Evolutionary conservation across 192 early-diverging fungal genomes (phyloP), one percentile per base, ranked within the genome.

Genomic region (Funneliformis geosporum): DNA sequence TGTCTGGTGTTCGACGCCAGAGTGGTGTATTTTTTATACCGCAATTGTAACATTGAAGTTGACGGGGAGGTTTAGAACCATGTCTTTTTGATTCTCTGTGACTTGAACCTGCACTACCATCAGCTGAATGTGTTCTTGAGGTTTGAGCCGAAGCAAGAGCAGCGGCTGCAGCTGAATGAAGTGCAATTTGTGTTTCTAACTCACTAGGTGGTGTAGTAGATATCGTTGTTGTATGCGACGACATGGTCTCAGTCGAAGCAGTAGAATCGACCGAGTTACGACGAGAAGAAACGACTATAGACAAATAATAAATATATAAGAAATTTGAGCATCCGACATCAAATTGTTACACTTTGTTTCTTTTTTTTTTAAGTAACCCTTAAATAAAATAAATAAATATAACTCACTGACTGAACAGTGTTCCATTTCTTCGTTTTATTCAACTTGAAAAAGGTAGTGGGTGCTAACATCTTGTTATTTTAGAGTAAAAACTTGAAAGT

Each of bases 1-100:
- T 95, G 43, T 90, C 86, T 21, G 90, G 85, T 78, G 94, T 90
- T 39, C 95, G 85, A 18, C 96, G 89, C 96, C 96, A 98, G 64
- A 98, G 87, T 25, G 94, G 91, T 6, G 96, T 98, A 64, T 91
- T 90, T 28, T 90, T 96, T 7, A 94, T 95, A 38, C 82, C 79
- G 88, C 96, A 97, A 85, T 97, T 96, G 66, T 80, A 88, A 85
- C 95, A 96, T 69, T 84, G 82, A 16, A 86, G 66, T 27, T 81
- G 80, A 47, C 85, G 79, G 16, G 85, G 85, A 8, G 80, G 85
- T 70, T 82, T 80, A 59, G 78, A 75, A 73, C 80, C 81, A 39
- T 80, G 78, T 60, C 81, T 83, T 77, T 83, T 85, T 47, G 82
- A 61, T 75, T 80, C 80, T 25, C 38, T 75, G 43, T 75, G 73